phyloP scores from a whole-genome alignment of 2,329 filamentous ascomycete genomes.

The Magnaporthiopsis poae region DNA sequence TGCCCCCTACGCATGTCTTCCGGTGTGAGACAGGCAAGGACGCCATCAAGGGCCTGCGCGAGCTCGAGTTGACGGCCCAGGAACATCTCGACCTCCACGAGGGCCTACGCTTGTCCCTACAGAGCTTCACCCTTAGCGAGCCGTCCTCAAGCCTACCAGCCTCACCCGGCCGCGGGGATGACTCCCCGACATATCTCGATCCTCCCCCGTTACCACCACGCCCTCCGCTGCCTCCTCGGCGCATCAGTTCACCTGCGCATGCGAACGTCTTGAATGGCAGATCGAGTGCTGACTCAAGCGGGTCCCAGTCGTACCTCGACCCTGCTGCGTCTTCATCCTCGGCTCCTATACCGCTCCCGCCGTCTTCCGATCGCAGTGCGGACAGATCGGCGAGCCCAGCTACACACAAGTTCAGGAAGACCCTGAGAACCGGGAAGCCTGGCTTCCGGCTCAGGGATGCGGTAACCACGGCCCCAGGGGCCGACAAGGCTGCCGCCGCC shows the following conservation, averaged over 20 bases:
- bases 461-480: slow-evolving; percentile 26
- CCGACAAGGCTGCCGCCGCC: slow-evolving; percentile 54
- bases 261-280: slow-evolving; percentile 1
- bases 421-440: slow-evolving; percentile 41
- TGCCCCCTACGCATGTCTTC: background rate
- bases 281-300: slow-evolving; percentile 2
- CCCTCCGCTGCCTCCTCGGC: slow-evolving; percentile 41
- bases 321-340: background rate
- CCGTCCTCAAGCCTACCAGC: background rate
- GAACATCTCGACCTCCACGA: slow-evolving; percentile 84
- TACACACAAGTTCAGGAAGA: slow-evolving; percentile 53
- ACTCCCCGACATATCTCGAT: slow-evolving; percentile 64
- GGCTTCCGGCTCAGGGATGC: slow-evolving; percentile 12
- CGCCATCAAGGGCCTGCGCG: slow-evolving; percentile 67
- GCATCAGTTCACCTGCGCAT: background rate
- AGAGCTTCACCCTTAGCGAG: slow-evolving; percentile 25
- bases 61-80: slow-evolving; percentile 84
- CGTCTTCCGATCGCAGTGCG: background rate
- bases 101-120: slow-evolving; percentile 59
- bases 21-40: slow-evolving; percentile 73
- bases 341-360: background rate
- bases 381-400: slow-evolving; percentile 46
- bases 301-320: background rate
- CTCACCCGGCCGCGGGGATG: background rate
- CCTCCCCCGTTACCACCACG: slow-evolving; percentile 74